Percentiles rank a stretch among this genome's conserved stretches.
These are phyloP conservation scores for Penicillium oxalicum DNA, from an alignment of 2,329 filamentous ascomycete genomes.

Conservation along the genomic window DNA sequence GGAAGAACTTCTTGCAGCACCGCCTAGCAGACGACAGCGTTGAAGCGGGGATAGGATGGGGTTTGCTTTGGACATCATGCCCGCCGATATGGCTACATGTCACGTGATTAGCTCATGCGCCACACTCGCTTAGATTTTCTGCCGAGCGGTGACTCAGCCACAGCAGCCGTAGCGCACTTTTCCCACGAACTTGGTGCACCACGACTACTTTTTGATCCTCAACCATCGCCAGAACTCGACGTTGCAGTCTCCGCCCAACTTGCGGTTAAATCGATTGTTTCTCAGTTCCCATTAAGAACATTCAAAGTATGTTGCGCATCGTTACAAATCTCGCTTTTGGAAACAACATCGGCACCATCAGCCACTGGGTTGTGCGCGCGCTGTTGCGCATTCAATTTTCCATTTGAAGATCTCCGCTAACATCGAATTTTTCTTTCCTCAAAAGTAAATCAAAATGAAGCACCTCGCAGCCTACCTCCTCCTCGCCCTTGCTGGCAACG, in stretches of 20 bases:
- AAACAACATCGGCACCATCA: not conserved
- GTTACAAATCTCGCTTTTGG: not conserved
- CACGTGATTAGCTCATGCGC: conserved; percentile 25
- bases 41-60: conserved; percentile 8
- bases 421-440: conserved; percentile 6
- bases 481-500: conserved; percentile 86
- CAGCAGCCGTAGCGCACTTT: conserved; percentile 36
- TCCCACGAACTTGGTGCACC: conserved; percentile 26
- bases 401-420: conserved; percentile 17
- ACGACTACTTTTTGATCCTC: conserved; percentile 23
- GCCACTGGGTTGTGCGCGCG: not conserved
- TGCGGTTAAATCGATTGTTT: conserved; percentile 99
- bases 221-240: conserved; percentile 67
- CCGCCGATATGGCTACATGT: conserved; percentile 20
- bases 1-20: not conserved
- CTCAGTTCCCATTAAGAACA: conserved; percentile 44
- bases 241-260: conserved; percentile 97
- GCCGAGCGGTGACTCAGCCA: conserved; percentile 28
- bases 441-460: conserved; percentile 74
- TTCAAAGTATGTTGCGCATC: conserved; percentile 21
- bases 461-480: conserved; percentile 99
- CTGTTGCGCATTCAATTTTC: conserved; percentile 1
- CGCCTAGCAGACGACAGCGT: not conserved
- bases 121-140: conserved; percentile 36
- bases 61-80: conserved; percentile 3